Conservation (phyloP, 768 basidiomycete genomes). For the Suillus plorans region DNA sequence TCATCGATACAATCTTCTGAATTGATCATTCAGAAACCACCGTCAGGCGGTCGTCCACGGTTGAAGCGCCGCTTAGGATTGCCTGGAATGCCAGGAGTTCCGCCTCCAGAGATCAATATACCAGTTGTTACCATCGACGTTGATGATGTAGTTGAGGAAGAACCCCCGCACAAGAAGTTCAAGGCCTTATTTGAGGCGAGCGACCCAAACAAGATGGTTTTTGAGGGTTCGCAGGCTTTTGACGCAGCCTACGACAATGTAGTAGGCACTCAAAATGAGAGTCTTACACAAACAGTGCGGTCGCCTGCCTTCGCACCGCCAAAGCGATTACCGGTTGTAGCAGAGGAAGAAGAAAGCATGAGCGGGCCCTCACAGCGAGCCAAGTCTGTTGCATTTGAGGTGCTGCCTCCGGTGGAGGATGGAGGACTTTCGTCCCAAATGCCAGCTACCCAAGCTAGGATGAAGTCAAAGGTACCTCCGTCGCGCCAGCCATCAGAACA, state of each 20-base stretch:
- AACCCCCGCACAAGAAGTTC: conserved; percentile 69
- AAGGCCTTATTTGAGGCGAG: conserved; percentile 69
- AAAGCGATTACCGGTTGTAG: conserved; percentile 33
- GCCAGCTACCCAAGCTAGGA: not conserved
- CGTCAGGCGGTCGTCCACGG: conserved; percentile 38
- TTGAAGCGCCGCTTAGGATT: conserved; percentile 51
- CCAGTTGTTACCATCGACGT: conserved; percentile 18
- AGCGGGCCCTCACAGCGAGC: conserved; percentile 5
- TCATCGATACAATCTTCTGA: not conserved
- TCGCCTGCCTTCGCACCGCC: conserved; percentile 5
- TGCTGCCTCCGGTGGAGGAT: not conserved
- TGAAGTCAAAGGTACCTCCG: not conserved
- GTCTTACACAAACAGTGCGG: conserved; percentile 27
- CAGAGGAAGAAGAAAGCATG: conserved; percentile 61
- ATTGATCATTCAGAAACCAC: conserved; percentile 34
- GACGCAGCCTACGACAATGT: conserved; percentile 13
- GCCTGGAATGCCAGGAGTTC: conserved; percentile 32
- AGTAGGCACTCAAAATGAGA: conserved; percentile 19
- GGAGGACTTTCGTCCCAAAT: not conserved
- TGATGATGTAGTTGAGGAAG: conserved; percentile 24
- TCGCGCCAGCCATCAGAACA: not conserved
- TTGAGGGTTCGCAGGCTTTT: conserved; percentile 21
- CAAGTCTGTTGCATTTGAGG: not conserved
- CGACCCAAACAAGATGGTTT: conserved; percentile 44
- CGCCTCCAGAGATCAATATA: conserved; percentile 19